Evolutionary conservation across 345 rosid genomes (phyloP), one percentile per base, ranked within the genome.

Genomic region (Moringa oleifera): DNA sequence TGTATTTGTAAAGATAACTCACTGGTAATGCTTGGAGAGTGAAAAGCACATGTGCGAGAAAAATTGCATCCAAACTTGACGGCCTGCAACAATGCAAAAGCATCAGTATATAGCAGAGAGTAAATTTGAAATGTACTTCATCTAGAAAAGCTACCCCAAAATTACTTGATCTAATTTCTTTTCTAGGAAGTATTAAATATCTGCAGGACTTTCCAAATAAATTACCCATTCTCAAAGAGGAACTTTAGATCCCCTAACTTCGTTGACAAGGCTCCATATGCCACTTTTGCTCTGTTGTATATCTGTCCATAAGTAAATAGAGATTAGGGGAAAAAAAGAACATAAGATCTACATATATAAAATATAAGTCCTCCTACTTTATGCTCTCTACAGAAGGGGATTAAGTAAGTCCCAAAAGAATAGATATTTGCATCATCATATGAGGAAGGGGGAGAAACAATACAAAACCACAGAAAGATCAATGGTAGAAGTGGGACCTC

Each of bases 51-150:
- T 94, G 95, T 46, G 77, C 85, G 47, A 85, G 80, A 59, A 91
- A 71, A 64, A 70, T 18, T 20, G 99, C 91, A 80, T 94, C 99
- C 83, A 94, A 75, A 75, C 91, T 88, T 49, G 99, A 82, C 50
- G 96, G 96, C 75, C 99, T 91, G 79, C 75, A 69, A 55, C 53
- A 63, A 57, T 22, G 33, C 20, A 50, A 64, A 10, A 53, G 55
- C 19, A 12, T 41, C 2, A 31, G 51, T 41, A 33, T 33, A 11
- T 45, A 50, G 36, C 21, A 23, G 33, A 41, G 28, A 31, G 25
- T 41, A 25, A 63, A 9, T 47, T 51, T 41, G 33, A 56, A 25
- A 21, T 20, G 1, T 17, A 50, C 9, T 47, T 36, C 12, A 51
- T 49, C 45, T 31, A 11, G 18, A 11, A 23, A 54, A 58, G 18